A percentile compares a stretch with the other conserved stretches of the same genome.
Evolutionary conservation across 2,329 filamentous ascomycete genomes (phyloP).

Genomic region (Pestalotiopsis sp.): DNA sequence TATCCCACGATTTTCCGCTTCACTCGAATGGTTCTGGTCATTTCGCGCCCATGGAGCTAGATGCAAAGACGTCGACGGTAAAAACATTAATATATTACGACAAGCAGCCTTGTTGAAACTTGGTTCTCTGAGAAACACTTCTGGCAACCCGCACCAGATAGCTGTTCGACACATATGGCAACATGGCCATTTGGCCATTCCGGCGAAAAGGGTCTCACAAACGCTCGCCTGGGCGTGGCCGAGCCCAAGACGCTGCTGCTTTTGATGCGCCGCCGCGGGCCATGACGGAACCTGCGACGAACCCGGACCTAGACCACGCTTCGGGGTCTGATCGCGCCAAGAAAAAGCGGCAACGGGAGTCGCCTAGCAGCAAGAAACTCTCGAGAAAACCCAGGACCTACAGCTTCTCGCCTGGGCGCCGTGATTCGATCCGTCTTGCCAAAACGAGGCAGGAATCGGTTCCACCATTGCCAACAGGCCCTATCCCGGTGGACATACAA

Average conservation of each 20-base stretch:
- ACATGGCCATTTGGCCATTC: conserved; percentile 85
- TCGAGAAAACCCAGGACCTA: conserved; percentile 36
- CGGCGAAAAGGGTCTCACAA: conserved; percentile 72
- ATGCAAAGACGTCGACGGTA: conserved; percentile 26
- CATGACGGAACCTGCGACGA: conserved; percentile 27
- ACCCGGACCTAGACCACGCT: not conserved
- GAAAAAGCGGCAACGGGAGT: conserved; percentile 13
- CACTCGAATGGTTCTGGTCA: conserved; percentile 7
- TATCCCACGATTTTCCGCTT: not conserved
- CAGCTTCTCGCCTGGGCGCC: conserved; percentile 64
- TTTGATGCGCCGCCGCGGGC: conserved; percentile 21
- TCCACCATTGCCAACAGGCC: conserved; percentile 25
- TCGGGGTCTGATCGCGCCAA: conserved; percentile 1
- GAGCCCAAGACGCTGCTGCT: conserved; percentile 39
- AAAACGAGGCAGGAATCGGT: conserved; percentile 30
- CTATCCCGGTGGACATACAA: conserved; percentile 19
- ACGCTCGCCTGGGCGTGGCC: conserved; percentile 52
- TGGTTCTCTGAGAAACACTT: conserved; percentile 3
- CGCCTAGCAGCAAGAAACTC: conserved; percentile 37
- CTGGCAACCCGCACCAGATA: not conserved
- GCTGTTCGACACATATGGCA: conserved; percentile 17
- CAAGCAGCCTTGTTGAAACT: conserved; percentile 21
- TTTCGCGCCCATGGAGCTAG: conserved; percentile 37
- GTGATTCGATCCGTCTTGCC: conserved; percentile 54
- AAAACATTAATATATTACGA: conserved; percentile 28